Conservation (phyloP, 805 yeast species). For the Starmerella bombicola region DNA sequence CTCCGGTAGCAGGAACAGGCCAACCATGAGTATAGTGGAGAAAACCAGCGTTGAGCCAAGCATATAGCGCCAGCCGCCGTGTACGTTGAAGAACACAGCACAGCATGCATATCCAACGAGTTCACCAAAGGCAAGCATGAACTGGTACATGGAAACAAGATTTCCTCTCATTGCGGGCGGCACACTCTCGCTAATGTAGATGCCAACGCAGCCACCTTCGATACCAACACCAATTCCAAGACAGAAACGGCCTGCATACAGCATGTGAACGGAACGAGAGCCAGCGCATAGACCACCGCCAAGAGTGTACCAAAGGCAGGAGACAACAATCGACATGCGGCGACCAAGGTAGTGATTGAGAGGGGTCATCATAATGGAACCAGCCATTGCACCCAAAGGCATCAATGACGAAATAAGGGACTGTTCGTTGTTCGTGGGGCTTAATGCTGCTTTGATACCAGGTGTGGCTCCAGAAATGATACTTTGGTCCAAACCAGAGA, state of each 20-base stretch:
- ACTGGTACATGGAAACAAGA: slow-evolving; percentile 50
- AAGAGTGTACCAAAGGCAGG: slow-evolving; percentile 48
- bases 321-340: slow-evolving; percentile 40
- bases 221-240: slow-evolving; percentile 55
- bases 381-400: slow-evolving; percentile 61
- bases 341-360: slow-evolving; percentile 45
- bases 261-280: slow-evolving; percentile 34
- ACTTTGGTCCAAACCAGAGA: slow-evolving; percentile 58
- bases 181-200: slow-evolving; percentile 49
- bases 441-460: slow-evolving; percentile 36
- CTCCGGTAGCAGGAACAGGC: slow-evolving; percentile 46
- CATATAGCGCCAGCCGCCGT: slow-evolving; percentile 50
- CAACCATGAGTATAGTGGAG: slow-evolving; percentile 40
- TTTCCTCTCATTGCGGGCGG: slow-evolving; percentile 49
- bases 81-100: slow-evolving; percentile 45
- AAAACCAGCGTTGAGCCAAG: slow-evolving; percentile 51
- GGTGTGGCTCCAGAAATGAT: slow-evolving; percentile 52
- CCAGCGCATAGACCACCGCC: slow-evolving; percentile 53
- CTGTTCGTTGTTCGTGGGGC: slow-evolving; percentile 32
- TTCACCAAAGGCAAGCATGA: slow-evolving; percentile 55
- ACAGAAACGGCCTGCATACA: slow-evolving; percentile 49
- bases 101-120: slow-evolving; percentile 52
- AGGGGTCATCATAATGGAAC: slow-evolving; percentile 49
- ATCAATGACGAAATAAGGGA: slow-evolving; percentile 47
- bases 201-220: slow-evolving; percentile 53